Percentiles rank a stretch among this genome's conserved stretches.
phyloP scores from a whole-genome alignment of 228 moss, liverwort and hornwort species.

The Sphagnum magellanicum region DNA sequence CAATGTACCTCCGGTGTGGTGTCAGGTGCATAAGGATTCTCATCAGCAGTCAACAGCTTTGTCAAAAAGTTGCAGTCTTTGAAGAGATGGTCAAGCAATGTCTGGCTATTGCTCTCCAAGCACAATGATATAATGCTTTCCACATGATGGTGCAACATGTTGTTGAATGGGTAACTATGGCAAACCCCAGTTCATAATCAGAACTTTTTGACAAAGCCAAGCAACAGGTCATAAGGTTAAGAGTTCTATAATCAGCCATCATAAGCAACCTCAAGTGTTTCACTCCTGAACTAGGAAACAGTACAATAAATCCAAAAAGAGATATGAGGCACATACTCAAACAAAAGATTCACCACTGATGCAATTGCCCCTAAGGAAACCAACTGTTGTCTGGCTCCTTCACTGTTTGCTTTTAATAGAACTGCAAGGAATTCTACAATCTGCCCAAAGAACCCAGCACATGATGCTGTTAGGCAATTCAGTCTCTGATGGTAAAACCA shows the following conservation, averaged over 20 bases:
- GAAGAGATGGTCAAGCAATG: conserved; percentile 45
- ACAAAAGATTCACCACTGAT: conserved; percentile 43
- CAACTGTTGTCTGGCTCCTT: conserved; percentile 45
- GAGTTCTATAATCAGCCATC: too few species aligned
- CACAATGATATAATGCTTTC: conserved; percentile 46
- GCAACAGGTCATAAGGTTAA: too few species aligned
- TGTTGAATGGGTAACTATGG: conserved; percentile 55
- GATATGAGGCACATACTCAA: conserved; percentile 19
- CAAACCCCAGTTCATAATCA: background rate
- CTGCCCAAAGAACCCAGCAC: conserved; percentile 8
- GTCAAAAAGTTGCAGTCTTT: conserved; percentile 34
- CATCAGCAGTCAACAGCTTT: conserved; percentile 40
- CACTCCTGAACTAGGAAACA: too few species aligned
- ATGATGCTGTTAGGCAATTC: background rate
- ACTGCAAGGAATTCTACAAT: conserved; percentile 60
- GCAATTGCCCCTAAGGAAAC: conserved; percentile 40
- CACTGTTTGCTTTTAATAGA: conserved; percentile 43
- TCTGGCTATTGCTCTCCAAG: conserved; percentile 44
- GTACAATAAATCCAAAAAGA: too few species aligned
- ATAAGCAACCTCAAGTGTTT: too few species aligned
- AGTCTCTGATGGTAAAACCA: too few species aligned
- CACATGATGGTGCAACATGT: conserved; percentile 62
- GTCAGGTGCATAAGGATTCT: conserved; percentile 38
- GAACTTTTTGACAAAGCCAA: too few species aligned
- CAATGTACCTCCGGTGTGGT: conserved; percentile 30